These are phyloP conservation scores for Cudoniella acicularis DNA, from an alignment of 495 filamentous ascomycete genomes.

Conservation along the genomic window DNA sequence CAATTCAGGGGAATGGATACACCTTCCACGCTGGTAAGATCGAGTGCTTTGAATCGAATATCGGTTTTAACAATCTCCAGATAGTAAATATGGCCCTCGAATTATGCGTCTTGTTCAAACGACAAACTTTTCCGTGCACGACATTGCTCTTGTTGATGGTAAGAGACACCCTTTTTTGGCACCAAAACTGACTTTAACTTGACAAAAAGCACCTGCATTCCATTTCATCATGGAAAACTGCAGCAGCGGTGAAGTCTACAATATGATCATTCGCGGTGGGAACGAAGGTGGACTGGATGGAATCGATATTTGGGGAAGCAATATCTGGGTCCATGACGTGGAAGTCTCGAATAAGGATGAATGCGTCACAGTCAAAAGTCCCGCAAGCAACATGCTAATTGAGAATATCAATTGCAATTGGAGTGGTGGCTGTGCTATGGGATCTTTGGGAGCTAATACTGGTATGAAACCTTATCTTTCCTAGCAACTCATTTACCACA, in stretches of 20 bases:
- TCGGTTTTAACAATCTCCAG: too few species aligned
- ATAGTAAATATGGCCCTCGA: constrained; percentile 7
- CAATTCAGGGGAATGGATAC: constrained; percentile 51
- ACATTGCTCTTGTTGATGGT: constrained; percentile 47
- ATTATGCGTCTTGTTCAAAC: constrained; percentile 39
- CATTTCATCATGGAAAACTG: constrained; percentile 46
- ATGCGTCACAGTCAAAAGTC: constrained; percentile 52
- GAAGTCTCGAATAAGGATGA: constrained; percentile 55
- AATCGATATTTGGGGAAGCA: constrained; percentile 45
- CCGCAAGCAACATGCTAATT: constrained; percentile 47
- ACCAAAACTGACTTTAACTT: background rate
- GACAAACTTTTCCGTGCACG: constrained; percentile 46
- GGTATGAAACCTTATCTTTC: constrained; percentile 1
- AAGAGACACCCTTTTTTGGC: background rate
- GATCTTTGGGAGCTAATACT: constrained; percentile 37
- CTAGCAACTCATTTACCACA: background rate
- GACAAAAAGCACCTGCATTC: constrained; percentile 42
- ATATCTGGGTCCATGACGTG: constrained; percentile 48
- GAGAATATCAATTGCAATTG: constrained; percentile 58
- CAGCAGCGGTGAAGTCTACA: constrained; percentile 46
- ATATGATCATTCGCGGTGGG: constrained; percentile 50
- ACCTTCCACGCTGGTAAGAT: constrained; percentile 28
- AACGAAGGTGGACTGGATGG: constrained; percentile 48
- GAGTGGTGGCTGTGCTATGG: constrained; percentile 52
- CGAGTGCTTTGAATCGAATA: too few species aligned